Base-by-base conservation (phyloP, 2,329 filamentous ascomycete genomes). In the Teratosphaeria viscida region DNA sequence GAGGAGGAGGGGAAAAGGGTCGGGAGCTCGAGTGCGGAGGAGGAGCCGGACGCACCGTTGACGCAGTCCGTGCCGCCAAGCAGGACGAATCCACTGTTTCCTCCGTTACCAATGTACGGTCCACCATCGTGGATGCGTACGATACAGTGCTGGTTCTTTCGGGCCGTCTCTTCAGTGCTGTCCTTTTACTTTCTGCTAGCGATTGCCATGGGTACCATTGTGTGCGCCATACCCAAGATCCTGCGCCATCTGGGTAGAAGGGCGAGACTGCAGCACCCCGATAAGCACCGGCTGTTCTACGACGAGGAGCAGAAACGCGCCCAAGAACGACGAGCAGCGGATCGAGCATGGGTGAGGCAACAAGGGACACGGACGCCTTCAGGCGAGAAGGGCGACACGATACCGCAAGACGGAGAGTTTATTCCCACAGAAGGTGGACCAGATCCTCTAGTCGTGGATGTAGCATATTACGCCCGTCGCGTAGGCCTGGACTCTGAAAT, bases 401-500 rank as follows among this genome's bases (percentile, higher is more conserved):
- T 70, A 26, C 64, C 65, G 8, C 74, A 71, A 34, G 67, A 67
- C 66, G 74, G 83, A 8, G 82, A 84, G n/a, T 95, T 83, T 65
- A 74, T 84, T 1, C 89, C 90, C 0, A 84, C 87, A 2, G 90
- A 94, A 74, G 90, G 90, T 16, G 91, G 91, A 0, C 83, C 81
- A 6, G 92, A 96, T 72, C 86, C 83, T 2, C 76, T 96, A 7
- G 75, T 89, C 7, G 90, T 88, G 68, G 88, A 96, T 67, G 83
- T 92, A 2, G 59, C 37, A 4, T 94, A 96, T 71, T 96, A 97
- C 70, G 92, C 92, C 1, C 82, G 89, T 23, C 81, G 92, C 12
- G 90, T 96, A 14, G 92, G 92, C 0, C 80, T 97, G 0, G 90
- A 96, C 62, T 83, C 90, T 27, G 92, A 96, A 69, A 82, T 82